phyloP scores from a whole-genome alignment of 495 filamentous ascomycete species.

The Ramalina intermedia region DNA sequence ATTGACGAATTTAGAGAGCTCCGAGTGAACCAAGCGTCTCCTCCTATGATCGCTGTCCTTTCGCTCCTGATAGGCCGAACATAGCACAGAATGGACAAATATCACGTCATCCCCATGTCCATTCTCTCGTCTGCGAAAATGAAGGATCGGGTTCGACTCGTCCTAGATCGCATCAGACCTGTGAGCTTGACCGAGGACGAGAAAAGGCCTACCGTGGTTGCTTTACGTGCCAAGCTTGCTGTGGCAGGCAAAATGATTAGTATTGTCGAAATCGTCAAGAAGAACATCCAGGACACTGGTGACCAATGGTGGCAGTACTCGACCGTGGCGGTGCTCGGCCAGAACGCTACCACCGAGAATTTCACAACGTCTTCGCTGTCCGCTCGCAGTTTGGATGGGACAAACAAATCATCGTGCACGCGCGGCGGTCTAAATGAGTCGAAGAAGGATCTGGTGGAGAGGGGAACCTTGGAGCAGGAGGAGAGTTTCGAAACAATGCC shows the following conservation, averaged over 20 bases:
- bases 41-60: not conserved
- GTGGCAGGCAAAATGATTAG: slow-evolving; percentile 46
- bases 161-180: slow-evolving; percentile 18
- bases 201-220: slow-evolving; percentile 20
- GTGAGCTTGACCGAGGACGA: slow-evolving; percentile 9
- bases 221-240: slow-evolving; percentile 37
- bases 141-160: slow-evolving; percentile 29
- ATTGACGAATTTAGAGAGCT: no score
- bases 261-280: slow-evolving; percentile 49
- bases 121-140: slow-evolving; percentile 44
- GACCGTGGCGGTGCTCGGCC: slow-evolving; percentile 3
- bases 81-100: not conserved
- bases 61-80: no score
- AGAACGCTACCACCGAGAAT: not conserved
- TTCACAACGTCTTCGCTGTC: not conserved
- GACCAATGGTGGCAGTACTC: slow-evolving; percentile 48
- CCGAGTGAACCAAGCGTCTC: not conserved
- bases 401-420: not conserved
- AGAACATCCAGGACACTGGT: slow-evolving; percentile 35
- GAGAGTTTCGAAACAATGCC: slow-evolving; percentile 43
- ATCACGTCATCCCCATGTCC: slow-evolving; percentile 11
- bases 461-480: slow-evolving; percentile 20
- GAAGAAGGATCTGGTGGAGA: not conserved
- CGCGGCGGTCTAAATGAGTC: not conserved
- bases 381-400: not conserved